phyloP scores from a whole-genome alignment of 1,284 basidiomycete species.

The Puccinia sorghi region DNA sequence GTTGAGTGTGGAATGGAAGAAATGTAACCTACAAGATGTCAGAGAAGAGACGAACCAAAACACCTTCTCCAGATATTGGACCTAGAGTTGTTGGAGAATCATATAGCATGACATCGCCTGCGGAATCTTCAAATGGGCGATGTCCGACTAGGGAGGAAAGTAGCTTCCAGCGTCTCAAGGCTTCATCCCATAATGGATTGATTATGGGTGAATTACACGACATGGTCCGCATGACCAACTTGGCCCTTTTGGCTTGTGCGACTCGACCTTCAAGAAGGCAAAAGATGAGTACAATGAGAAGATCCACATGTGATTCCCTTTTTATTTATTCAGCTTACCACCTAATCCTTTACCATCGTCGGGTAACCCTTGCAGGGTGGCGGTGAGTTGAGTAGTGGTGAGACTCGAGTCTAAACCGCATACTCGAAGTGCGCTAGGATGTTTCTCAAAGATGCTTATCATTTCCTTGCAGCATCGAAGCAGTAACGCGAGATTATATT shows the following conservation, averaged over 20 bases:
- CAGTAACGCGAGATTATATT: conserved; percentile 42
- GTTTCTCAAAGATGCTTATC: conserved; percentile 40
- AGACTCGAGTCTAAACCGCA: conserved; percentile 39
- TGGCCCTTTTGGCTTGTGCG: conserved; percentile 48
- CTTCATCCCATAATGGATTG: conserved; percentile 47
- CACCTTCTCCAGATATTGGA: conserved; percentile 43
- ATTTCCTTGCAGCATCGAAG: conserved; percentile 48
- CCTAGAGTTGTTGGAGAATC: conserved; percentile 12
- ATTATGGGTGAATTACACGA: conserved; percentile 31
- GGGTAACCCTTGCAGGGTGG: conserved; percentile 43
- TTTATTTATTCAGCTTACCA: conserved; percentile 25
- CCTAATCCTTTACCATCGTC: conserved; percentile 49
- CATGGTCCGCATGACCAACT: conserved; percentile 44
- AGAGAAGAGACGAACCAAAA: conserved; percentile 27
- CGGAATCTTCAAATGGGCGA: conserved; percentile 42
- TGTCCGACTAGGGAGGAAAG: conserved; percentile 40
- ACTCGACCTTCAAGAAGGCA: conserved; percentile 31
- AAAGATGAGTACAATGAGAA: background rate
- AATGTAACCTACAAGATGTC: background rate
- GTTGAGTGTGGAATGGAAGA: conserved; percentile 5
- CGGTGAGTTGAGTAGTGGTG: conserved; percentile 23
- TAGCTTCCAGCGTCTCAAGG: conserved; percentile 43
- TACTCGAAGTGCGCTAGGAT: conserved; percentile 27
- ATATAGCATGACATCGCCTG: conserved; percentile 28
- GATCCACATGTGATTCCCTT: background rate